These are phyloP conservation scores for Diaporthe caulivora DNA, from an alignment of 2,329 filamentous ascomycete genomes.

Conservation along the genomic window DNA sequence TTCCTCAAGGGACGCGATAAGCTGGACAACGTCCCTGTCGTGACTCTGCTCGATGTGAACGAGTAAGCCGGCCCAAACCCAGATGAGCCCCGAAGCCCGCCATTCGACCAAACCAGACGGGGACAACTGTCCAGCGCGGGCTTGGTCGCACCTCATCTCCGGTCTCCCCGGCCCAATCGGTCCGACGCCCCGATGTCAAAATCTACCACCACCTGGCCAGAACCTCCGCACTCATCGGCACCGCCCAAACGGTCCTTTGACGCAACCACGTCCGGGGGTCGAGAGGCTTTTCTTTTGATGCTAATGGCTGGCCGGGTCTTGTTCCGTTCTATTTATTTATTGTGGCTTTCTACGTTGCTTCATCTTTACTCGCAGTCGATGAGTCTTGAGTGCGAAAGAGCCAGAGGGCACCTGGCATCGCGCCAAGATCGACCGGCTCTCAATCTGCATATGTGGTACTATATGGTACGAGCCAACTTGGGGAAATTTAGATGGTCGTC, in stretches of 20 bases:
- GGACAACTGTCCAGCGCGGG: constrained; percentile 7
- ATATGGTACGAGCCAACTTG: constrained; percentile 11
- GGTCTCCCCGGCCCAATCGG: constrained; percentile 1
- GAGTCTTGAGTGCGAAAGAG: background rate
- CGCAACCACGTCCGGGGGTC: background rate
- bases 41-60: constrained; percentile 79
- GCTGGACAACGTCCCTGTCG: constrained; percentile 81
- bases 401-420: background rate
- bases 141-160: constrained; percentile 4
- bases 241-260: background rate
- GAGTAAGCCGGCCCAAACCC: constrained; percentile 14
- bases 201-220: background rate
- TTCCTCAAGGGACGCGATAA: constrained; percentile 93
- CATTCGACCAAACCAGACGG: constrained; percentile 10
- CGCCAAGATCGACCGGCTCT: constrained; percentile 14
- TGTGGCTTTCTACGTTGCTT: background rate
- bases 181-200: constrained; percentile 12
- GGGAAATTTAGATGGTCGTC: background rate
- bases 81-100: background rate
- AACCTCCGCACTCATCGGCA: background rate
- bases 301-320: background rate
- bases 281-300: background rate
- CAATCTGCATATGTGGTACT: constrained; percentile 22
- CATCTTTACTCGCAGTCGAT: background rate
- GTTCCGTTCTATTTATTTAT: background rate